A percentile compares a stretch with the other conserved stretches of the same genome.
These are phyloP conservation scores for Xylaria sp. DNA, from an alignment of 2,329 filamentous ascomycete species.

Conservation along the genomic window DNA sequence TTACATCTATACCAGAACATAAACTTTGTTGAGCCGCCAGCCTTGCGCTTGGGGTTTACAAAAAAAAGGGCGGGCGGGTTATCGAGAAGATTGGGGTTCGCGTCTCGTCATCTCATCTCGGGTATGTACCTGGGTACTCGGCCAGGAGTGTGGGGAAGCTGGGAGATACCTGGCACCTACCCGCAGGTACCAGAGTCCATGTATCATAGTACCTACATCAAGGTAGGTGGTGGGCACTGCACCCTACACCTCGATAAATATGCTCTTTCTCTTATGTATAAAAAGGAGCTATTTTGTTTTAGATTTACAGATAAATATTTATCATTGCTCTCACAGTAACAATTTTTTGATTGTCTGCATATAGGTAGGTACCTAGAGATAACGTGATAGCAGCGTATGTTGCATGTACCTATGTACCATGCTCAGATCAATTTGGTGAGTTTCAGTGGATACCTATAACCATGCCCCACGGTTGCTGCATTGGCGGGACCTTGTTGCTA, in stretches of 20 bases:
- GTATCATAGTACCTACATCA: neutral
- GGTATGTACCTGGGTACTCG: no score
- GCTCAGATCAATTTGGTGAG: neutral
- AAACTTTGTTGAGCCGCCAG: neutral
- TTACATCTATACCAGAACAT: neutral
- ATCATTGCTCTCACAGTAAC: no score
- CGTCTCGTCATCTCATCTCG: neutral
- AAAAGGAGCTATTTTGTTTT: no score
- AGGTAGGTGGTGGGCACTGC: no score
- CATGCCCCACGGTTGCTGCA: neutral
- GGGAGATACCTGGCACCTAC: neutral
- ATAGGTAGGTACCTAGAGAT: no score
- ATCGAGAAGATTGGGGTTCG: constrained; percentile 2
- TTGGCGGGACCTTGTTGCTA: neutral
- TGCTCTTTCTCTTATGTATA: no score
- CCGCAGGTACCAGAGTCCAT: no score
- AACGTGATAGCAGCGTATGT: neutral
- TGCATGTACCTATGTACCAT: neutral
- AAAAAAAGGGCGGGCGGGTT: neutral
- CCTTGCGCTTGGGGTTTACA: neutral
- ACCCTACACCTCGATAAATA: no score
- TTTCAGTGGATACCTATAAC: neutral
- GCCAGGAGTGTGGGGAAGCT: neutral
- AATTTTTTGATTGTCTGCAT: no score
- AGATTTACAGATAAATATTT: no score